phyloP scores from a whole-genome alignment of 2,329 filamentous ascomycete species.

The Aspergillus proliferans region DNA sequence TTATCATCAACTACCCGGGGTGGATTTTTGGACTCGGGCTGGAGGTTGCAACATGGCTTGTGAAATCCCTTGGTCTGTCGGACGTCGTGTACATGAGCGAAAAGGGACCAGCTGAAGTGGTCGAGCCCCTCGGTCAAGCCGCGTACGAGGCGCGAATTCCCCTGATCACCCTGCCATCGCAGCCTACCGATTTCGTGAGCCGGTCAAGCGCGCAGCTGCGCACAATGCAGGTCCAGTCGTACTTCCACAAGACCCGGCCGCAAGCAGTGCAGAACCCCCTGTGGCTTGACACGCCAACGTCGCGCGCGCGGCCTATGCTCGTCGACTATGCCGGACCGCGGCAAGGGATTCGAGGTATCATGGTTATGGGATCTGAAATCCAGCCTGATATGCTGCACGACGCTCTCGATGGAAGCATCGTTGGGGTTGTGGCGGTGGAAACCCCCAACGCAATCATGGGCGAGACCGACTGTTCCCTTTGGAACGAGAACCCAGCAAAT shows the following conservation, averaged over 20 bases:
- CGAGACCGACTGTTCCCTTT: not conserved
- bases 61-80: slow-evolving; percentile 42
- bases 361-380: slow-evolving; percentile 47
- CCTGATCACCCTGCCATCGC: slow-evolving; percentile 43
- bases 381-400: slow-evolving; percentile 44
- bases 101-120: slow-evolving; percentile 40
- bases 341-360: slow-evolving; percentile 45
- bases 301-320: slow-evolving; percentile 41
- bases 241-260: slow-evolving; percentile 47
- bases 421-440: slow-evolving; percentile 49
- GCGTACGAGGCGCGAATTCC: slow-evolving; percentile 31
- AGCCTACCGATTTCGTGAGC: slow-evolving; percentile 38
- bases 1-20: slow-evolving; percentile 54
- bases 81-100: slow-evolving; percentile 51
- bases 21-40: slow-evolving; percentile 51
- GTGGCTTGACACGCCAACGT: slow-evolving; percentile 45
- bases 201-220: slow-evolving; percentile 48
- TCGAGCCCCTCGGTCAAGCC: slow-evolving; percentile 35
- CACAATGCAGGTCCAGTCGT: slow-evolving; percentile 56
- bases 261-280: slow-evolving; percentile 21
- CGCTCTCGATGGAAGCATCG: slow-evolving; percentile 48
- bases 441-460: slow-evolving; percentile 28
- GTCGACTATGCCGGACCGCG: slow-evolving; percentile 44
- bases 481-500: slow-evolving; percentile 5
- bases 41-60: slow-evolving; percentile 43